Evolutionary conservation across 164 flowering plant genomes (phyloP), one percentile per base, ranked within the genome.

Genomic region (Kalanchoe fedtschenkoi): DNA sequence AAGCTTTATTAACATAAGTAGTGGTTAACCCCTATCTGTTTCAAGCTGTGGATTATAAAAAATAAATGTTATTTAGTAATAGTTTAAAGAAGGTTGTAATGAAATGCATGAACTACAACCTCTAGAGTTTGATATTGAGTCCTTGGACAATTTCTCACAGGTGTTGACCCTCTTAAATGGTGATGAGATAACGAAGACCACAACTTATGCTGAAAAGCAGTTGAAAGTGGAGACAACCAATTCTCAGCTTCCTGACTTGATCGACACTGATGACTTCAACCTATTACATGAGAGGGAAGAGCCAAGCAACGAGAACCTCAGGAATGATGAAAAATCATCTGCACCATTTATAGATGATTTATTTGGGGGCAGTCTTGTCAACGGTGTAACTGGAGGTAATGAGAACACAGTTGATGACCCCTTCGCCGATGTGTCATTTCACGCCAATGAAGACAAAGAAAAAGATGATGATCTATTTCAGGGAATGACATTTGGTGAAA

Each of bases 381-480:
- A 66, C 66, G 74, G 62, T 62, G 67, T 44, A 15, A 72, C 66
- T 68, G 65, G 62, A 37, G 68, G 59, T 38, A 77, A 71, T 55
- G 75, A 65, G 26, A 81, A 77, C 65, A 69, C 66, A 62, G 83
- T 78, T 66, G 96, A 84, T 61, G 96, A 93, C 60, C 99, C 96
- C 14, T 93, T 93, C 72, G 86, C 96, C 30, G 97, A 80, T 82
- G 96, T 93, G 38, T 90, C 96, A 34, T 93, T 93, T 65, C 93
- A 85, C 71, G 62, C 78, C 13, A 67, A 21, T 60, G 90, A 70
- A 38, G 69, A 60, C 44, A 76, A 53, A 63, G 86, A 76, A 59
- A 70, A 68, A 34, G 77, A 17, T 4, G 80, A 72, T 70, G 89
- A 88, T 76, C 72, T 87, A 37, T 90, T 90, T 69, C 78, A 90